These are phyloP conservation scores for Pyrrhoderma noxium DNA, from an alignment of 1,284 basidiomycete species.

Conservation along the genomic window DNA sequence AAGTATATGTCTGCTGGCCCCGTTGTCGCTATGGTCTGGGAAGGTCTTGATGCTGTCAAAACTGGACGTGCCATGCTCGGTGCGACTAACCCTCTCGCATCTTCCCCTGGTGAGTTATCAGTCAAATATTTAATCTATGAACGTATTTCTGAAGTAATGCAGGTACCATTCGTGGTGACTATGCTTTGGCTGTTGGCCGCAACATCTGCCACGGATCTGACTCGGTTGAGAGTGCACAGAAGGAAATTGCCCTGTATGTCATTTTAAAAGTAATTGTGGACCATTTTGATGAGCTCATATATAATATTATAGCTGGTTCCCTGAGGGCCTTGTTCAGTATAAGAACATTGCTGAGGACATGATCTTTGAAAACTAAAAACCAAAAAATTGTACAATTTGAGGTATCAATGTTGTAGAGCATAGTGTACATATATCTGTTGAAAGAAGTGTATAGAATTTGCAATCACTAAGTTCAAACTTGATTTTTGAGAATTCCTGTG, in stretches of 20 bases:
- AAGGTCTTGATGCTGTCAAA: conserved; percentile 96
- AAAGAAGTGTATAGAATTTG: background rate
- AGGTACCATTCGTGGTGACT: conserved; percentile 92
- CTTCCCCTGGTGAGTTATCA: conserved; percentile 60
- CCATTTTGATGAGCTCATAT: background rate
- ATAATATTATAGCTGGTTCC: conserved; percentile 61
- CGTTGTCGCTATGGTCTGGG: conserved; percentile 95
- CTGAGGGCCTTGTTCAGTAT: conserved; percentile 78
- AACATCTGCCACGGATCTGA: conserved; percentile 96
- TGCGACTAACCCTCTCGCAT: conserved; percentile 93
- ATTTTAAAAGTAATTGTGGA: background rate
- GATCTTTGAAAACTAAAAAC: conserved; percentile 70
- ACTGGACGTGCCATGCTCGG: conserved; percentile 94
- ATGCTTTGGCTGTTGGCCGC: conserved; percentile 85
- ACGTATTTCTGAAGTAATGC: background rate
- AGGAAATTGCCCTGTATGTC: conserved; percentile 83
- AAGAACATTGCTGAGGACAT: conserved; percentile 58
- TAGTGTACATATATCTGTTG: conserved; percentile 8
- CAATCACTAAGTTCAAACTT: too few species aligned
- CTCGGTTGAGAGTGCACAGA: conserved; percentile 83
- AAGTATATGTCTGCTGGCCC: conserved; percentile 95
- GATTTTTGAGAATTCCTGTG: too few species aligned
- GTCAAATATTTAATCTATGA: background rate
- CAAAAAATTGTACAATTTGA: conserved; percentile 9
- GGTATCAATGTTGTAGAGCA: too few species aligned